Evolutionary conservation across 345 rosid species (phyloP).

Genomic region (Hirschfeldia incana): DNA sequence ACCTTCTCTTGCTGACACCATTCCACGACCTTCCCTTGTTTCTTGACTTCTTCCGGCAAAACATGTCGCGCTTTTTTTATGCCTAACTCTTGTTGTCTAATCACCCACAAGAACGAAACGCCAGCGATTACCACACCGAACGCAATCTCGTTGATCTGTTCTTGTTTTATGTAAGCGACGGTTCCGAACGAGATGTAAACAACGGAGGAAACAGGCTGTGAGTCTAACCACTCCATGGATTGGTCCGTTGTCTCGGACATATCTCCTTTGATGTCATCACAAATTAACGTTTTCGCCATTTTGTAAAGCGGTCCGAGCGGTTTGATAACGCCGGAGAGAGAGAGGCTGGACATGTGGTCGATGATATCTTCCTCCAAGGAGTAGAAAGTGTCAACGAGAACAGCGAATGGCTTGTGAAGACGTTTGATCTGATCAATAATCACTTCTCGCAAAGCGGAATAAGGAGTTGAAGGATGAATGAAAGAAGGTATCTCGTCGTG

Average conservation of each 20-base stretch:
- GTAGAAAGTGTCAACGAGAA: conserved; percentile 70
- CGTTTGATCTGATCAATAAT: conserved; percentile 60
- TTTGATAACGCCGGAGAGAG: conserved; percentile 42
- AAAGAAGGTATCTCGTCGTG: conserved; percentile 80
- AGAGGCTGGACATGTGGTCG: conserved; percentile 59
- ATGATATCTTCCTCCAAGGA: conserved; percentile 67
- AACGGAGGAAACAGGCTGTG: conserved; percentile 59
- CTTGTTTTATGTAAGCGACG: conserved; percentile 58
- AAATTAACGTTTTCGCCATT: conserved; percentile 27
- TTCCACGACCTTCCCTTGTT: conserved; percentile 55
- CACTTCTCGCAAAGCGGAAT: conserved; percentile 43
- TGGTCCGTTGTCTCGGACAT: conserved; percentile 52
- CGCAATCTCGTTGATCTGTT: conserved; percentile 73
- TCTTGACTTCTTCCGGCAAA: conserved; percentile 63
- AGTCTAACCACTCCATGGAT: conserved; percentile 74
- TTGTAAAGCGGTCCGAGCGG: conserved; percentile 62
- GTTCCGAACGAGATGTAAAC: conserved; percentile 81
- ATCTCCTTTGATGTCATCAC: conserved; percentile 46
- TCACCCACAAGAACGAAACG: conserved; percentile 72
- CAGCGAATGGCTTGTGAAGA: conserved; percentile 63
- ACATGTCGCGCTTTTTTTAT: conserved; percentile 37
- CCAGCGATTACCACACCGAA: conserved; percentile 57
- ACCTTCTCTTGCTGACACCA: conserved; percentile 89
- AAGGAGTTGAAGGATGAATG: conserved; percentile 57
- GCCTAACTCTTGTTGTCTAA: conserved; percentile 53